phyloP scores from a whole-genome alignment of 768 basidiomycete species.

The Vararia minispora region DNA sequence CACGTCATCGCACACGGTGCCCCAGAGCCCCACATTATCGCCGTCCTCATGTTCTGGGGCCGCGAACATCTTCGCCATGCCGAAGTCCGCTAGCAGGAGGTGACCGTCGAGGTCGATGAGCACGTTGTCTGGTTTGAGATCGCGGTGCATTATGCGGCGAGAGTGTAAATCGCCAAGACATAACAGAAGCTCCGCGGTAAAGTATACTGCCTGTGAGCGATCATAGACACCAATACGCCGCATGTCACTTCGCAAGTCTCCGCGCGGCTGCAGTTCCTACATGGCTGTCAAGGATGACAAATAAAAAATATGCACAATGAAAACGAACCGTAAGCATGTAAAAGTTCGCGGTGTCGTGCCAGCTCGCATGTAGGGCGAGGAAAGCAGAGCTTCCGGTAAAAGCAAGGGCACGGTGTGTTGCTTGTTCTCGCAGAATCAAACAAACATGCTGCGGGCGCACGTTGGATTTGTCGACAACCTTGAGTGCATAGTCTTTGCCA shows the following conservation, averaged over 20 bases:
- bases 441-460: background rate
- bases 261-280: background rate
- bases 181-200: constrained; percentile 2
- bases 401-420: background rate
- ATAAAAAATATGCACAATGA: background rate
- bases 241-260: constrained; percentile 1
- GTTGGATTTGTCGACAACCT: background rate
- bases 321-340: constrained; percentile 1
- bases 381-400: background rate
- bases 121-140: constrained; percentile 37
- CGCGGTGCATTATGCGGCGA: constrained; percentile 12
- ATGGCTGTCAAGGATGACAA: too few species aligned
- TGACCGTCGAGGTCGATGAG: constrained; percentile 35
- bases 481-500: constrained; percentile 1
- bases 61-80: constrained; percentile 25
- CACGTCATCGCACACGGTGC: too few species aligned
- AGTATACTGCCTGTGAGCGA: background rate
- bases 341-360: constrained; percentile 3
- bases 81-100: constrained; percentile 40
- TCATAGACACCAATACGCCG: background rate
- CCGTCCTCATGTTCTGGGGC: too few species aligned
- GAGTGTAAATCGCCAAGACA: constrained; percentile 1
- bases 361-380: constrained; percentile 4
- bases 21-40: too few species aligned
- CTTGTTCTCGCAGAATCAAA: background rate